These are phyloP conservation scores for Beta corolliflora DNA, from an alignment of 179 eudicot species.

Conservation along the genomic window DNA sequence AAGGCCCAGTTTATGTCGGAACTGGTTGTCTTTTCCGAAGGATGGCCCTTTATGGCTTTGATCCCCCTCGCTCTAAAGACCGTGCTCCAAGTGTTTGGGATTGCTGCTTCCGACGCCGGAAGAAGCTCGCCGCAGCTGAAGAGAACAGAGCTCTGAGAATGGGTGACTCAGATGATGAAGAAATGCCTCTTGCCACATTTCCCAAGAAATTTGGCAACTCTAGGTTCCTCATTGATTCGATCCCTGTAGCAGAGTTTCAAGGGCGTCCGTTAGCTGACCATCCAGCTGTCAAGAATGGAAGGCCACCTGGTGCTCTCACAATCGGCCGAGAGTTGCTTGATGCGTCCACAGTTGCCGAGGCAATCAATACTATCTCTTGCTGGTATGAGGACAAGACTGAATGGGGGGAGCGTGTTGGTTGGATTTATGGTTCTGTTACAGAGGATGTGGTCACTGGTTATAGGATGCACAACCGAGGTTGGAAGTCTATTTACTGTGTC, in stretches of 20 bases:
- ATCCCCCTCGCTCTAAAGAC: slow-evolving; percentile 86
- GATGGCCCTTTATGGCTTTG: slow-evolving; percentile 86
- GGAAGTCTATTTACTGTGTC: slow-evolving; percentile 87
- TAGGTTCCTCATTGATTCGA: slow-evolving; percentile 66
- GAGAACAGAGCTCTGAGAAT: slow-evolving; percentile 77
- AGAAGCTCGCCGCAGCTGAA: slow-evolving; percentile 45
- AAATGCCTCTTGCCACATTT: slow-evolving; percentile 64
- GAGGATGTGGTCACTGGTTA: slow-evolving; percentile 96
- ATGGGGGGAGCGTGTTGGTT: slow-evolving; percentile 93
- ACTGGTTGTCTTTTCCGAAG: slow-evolving; percentile 91
- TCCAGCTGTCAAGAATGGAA: slow-evolving; percentile 83
- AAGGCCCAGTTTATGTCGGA: slow-evolving; percentile 93
- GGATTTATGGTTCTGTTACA: slow-evolving; percentile 95
- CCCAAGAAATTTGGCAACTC: slow-evolving; percentile 91
- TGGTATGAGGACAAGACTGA: slow-evolving; percentile 97
- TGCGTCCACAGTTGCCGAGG: slow-evolving; percentile 89
- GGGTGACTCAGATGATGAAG: slow-evolving; percentile 84
- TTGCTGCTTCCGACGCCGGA: slow-evolving; percentile 65
- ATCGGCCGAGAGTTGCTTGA: slow-evolving; percentile 78
- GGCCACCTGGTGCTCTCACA: slow-evolving; percentile 90
- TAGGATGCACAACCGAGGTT: slow-evolving; percentile 91
- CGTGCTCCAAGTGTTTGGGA: slow-evolving; percentile 58
- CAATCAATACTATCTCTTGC: slow-evolving; percentile 81
- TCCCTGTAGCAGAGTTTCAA: slow-evolving; percentile 87
- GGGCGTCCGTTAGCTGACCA: slow-evolving; percentile 94